phyloP scores from a whole-genome alignment of 108 stramenopile species.

The Skeletonema menzelii region DNA sequence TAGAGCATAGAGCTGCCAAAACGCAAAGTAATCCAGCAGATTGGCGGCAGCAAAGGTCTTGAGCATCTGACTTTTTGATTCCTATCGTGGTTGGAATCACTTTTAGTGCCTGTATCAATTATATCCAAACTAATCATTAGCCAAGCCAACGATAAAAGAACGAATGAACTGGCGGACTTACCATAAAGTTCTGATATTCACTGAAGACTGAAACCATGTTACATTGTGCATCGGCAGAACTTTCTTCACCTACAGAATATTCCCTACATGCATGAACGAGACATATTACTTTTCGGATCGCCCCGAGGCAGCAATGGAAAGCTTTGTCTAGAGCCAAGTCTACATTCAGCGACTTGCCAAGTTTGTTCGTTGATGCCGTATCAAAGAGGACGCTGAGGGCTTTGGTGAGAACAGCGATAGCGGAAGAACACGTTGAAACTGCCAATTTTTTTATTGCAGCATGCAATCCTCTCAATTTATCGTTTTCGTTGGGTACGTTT shows the following conservation, averaged over 20 bases:
- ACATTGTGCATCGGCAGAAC: background rate
- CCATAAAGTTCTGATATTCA: conserved; percentile 28
- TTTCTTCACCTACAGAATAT: background rate
- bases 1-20: conserved; percentile 31
- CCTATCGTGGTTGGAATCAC: conserved; percentile 10
- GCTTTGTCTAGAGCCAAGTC: conserved; percentile 15
- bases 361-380: conserved; percentile 1
- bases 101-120: background rate
- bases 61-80: background rate
- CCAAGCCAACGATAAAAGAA: background rate
- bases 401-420: conserved; percentile 30
- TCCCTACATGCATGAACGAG: conserved; percentile 9
- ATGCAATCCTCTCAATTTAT: background rate
- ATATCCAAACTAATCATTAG: background rate
- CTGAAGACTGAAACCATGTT: background rate
- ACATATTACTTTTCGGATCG: conserved; percentile 12
- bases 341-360: conserved; percentile 2
- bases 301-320: conserved; percentile 29
- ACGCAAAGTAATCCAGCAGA: conserved; percentile 27
- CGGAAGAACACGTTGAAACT: conserved; percentile 6
- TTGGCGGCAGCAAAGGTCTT: conserved; percentile 17
- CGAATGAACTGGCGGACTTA: background rate
- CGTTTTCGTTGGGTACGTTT: background rate
- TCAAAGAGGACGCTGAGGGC: conserved; percentile 17
- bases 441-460: conserved; percentile 14